These are phyloP conservation scores for Datura wrightii DNA, from an alignment of 257 asterid genomes.

Conservation along the genomic window DNA sequence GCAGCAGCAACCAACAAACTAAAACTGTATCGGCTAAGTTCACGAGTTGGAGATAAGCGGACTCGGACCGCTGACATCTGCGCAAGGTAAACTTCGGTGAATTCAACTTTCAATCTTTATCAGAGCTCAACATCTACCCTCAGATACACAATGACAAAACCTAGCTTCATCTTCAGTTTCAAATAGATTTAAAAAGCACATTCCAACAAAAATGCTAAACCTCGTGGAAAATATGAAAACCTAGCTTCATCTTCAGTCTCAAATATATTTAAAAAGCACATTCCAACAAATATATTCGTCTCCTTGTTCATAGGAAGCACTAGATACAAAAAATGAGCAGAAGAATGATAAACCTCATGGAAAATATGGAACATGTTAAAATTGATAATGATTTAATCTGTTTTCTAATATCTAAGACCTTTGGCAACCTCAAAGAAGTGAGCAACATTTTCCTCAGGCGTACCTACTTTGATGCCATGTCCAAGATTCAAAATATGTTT, in stretches of 20 bases:
- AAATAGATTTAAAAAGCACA: not conserved
- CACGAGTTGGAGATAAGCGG: no score
- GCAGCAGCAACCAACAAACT: not conserved
- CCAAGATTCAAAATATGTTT: conserved; percentile 96
- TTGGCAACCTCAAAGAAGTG: conserved; percentile 98
- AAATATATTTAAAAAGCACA: not conserved
- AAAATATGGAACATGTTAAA: conserved; percentile 32
- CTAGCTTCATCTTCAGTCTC: conserved; percentile 18
- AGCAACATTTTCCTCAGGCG: conserved; percentile 98
- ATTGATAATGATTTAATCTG: not conserved
- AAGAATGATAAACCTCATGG: conserved; percentile 34
- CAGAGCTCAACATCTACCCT: not conserved
- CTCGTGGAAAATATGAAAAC: not conserved
- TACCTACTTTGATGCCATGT: conserved; percentile 93
- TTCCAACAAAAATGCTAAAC: conserved; percentile 3
- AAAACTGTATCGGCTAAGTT: no score
- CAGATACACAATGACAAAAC: not conserved
- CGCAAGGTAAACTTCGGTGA: not conserved
- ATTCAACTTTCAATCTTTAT: not conserved
- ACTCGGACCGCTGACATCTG: no score
- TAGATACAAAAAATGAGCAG: conserved; percentile 25
- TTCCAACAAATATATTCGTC: not conserved
- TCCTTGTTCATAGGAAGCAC: conserved; percentile 8
- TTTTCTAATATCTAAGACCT: conserved; percentile 70
- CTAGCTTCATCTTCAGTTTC: conserved; percentile 14